A percentile compares a stretch with the other conserved stretches of the same genome.
phyloP scores from a whole-genome alignment of 2,329 filamentous ascomycete genomes.

The Xylariaceae sp. region DNA sequence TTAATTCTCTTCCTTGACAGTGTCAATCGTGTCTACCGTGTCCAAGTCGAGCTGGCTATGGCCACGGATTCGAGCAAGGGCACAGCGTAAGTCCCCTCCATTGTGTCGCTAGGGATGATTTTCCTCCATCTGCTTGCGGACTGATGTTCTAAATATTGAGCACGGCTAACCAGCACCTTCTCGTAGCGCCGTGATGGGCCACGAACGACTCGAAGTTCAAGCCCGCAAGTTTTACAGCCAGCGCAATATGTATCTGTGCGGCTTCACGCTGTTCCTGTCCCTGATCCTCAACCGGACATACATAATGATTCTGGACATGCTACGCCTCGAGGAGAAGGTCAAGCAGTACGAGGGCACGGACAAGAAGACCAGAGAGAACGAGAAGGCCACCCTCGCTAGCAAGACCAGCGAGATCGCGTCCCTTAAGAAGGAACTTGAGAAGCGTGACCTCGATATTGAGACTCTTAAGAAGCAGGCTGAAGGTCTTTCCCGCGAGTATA shows the following conservation, averaged over 20 bases:
- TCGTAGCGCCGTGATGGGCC: slow-evolving; percentile 66
- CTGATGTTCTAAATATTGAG: not conserved
- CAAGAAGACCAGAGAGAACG: slow-evolving; percentile 59
- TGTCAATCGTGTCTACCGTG: slow-evolving; percentile 91
- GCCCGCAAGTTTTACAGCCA: slow-evolving; percentile 99
- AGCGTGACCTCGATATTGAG: slow-evolving; percentile 79
- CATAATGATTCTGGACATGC: slow-evolving; percentile 89
- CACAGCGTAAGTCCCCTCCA: slow-evolving; percentile 42
- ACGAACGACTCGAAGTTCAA: slow-evolving; percentile 96
- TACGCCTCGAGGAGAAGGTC: slow-evolving; percentile 87
- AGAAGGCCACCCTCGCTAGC: slow-evolving; percentile 68
- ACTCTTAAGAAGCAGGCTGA: slow-evolving; percentile 89
- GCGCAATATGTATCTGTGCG: slow-evolving; percentile 99
- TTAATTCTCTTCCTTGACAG: slow-evolving; percentile 97
- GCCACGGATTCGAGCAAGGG: slow-evolving; percentile 58
- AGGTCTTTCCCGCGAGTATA: slow-evolving; percentile 79
- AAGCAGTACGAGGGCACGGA: slow-evolving; percentile 71
- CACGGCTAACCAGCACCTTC: not conserved
- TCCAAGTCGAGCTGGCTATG: slow-evolving; percentile 79
- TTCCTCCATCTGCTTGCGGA: slow-evolving; percentile 28
- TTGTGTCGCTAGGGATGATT: not conserved
- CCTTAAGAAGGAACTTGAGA: slow-evolving; percentile 66
- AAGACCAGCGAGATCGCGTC: slow-evolving; percentile 69
- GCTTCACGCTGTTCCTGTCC: slow-evolving; percentile 97
- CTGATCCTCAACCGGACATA: slow-evolving; percentile 99